A percentile compares a stretch with the other conserved stretches of the same genome.
These are phyloP conservation scores for Alternaria solani DNA, from an alignment of 2,329 filamentous ascomycete species.

Conservation along the genomic window DNA sequence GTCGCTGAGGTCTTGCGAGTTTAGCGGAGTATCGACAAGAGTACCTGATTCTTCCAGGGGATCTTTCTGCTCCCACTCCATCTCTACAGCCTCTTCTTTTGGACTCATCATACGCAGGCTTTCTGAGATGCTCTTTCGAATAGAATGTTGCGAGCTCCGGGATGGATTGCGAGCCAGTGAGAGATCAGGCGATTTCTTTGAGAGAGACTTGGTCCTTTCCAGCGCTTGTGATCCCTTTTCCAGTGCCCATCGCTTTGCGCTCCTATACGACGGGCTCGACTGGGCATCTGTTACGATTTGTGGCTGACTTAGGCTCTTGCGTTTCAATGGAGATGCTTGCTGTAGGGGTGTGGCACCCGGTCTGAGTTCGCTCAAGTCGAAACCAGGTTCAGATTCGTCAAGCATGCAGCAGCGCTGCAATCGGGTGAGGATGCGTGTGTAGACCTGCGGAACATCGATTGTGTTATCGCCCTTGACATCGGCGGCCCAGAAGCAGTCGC, in stretches of 20 bases:
- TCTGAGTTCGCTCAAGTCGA: constrained; percentile 39
- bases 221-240: constrained; percentile 48
- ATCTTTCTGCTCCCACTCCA: constrained; percentile 42
- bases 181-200: constrained; percentile 41
- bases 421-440: constrained; percentile 57
- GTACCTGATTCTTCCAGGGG: constrained; percentile 42
- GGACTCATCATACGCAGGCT: constrained; percentile 40
- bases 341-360: constrained; percentile 31
- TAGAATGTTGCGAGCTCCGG: constrained; percentile 42
- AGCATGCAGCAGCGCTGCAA: constrained; percentile 51
- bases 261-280: constrained; percentile 45
- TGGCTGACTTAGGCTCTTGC: constrained; percentile 40
- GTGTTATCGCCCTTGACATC: constrained; percentile 56
- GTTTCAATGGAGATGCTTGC: constrained; percentile 40
- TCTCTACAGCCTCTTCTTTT: constrained; percentile 36
- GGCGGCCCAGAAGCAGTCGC: constrained; percentile 74
- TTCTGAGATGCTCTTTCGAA: constrained; percentile 47
- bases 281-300: constrained; percentile 37
- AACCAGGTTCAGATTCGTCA: constrained; percentile 46
- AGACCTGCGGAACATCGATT: constrained; percentile 43
- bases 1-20: constrained; percentile 38
- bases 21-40: constrained; percentile 38
- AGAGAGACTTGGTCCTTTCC: constrained; percentile 44
- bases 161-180: constrained; percentile 41
- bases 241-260: constrained; percentile 46